Base-by-base conservation (phyloP, 1,284 basidiomycete species). In the Retiboletus flavoniger region DNA sequence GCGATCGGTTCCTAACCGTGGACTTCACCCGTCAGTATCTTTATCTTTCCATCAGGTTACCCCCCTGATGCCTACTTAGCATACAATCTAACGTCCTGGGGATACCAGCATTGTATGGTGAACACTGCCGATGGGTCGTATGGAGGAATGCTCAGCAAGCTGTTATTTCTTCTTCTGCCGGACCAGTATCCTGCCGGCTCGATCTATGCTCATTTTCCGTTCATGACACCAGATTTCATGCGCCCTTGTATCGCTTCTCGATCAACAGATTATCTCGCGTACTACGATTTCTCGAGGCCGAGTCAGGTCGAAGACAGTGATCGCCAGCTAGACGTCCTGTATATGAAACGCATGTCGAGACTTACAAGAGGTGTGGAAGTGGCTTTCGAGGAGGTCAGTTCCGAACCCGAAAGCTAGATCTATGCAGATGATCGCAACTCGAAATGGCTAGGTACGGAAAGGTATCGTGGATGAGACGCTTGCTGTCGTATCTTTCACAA, bases 1-100 rank as follows among this genome's bases (percentile, higher is more conserved):
- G 91, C 9, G 90, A 93, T 65, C 79, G 87, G n/a, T 93, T 89
- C 72, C 73, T 91, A 61, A 93, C 91, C 0, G 75, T 79, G 24
- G 90, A 93, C 56, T 85, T 84, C 61, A 93, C 87, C 24, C 80
- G 81, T 82, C 46, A 38, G 80, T 74, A 11, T 48, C 13, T 21
- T 48, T n/a, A 28, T 19, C 16, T 47, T 28, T 31, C 3, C 39
- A 17, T 32, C 7, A 3, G 45, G 14, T 43, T 47, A 29, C 28
- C 4, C 41, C 26, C 7, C 42, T 59, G 10, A 58, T 50, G 45
- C 21, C 36, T 31, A n/a, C 21, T 51, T 49, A 89, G 87, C 87
- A 8, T 76, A 72, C 62, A 89, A 88, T 65, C 71, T 91, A 21
- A 93, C 91, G 4, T 72, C 81, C 4, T 92, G 89, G 89, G 89